These are phyloP conservation scores for Nitzschia sp. DNA, from an alignment of 108 stramenopile genomes.

Conservation along the genomic window DNA sequence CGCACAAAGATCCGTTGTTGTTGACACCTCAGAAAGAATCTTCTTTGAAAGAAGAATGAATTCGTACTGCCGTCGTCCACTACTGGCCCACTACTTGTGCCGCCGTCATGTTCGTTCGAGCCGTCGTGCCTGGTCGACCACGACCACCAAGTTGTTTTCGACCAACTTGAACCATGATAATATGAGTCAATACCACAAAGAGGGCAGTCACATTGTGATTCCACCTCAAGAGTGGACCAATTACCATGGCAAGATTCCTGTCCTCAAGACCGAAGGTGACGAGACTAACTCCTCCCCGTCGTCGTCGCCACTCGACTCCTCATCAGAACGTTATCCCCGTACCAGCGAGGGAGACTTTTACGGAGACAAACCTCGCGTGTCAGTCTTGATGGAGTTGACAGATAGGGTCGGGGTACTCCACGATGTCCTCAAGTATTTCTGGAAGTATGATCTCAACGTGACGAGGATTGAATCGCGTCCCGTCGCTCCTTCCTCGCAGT, in stretches of 20 bases:
- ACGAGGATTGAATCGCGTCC: slow-evolving; percentile 90
- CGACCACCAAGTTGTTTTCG: neutral
- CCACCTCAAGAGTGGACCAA: slow-evolving; percentile 16
- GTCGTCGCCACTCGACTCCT: neutral
- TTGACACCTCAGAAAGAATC: too few relatives aligned
- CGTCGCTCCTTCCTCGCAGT: neutral
- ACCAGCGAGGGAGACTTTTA: neutral
- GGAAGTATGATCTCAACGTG: slow-evolving; percentile 93
- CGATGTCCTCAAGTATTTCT: slow-evolving; percentile 86
- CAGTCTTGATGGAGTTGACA: slow-evolving; percentile 83
- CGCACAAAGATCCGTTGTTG: too few relatives aligned
- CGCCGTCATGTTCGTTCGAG: too few relatives aligned
- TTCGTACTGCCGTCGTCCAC: too few relatives aligned
- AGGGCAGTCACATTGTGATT: neutral
- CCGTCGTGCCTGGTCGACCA: too few relatives aligned
- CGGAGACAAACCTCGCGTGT: slow-evolving; percentile 23
- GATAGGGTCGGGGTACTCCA: slow-evolving; percentile 89
- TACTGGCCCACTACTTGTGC: too few relatives aligned
- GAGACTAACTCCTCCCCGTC: neutral
- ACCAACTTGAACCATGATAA: slow-evolving; percentile 11
- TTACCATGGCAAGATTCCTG: slow-evolving; percentile 25
- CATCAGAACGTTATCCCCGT: neutral
- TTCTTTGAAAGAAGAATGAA: too few relatives aligned
- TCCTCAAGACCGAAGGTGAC: neutral
- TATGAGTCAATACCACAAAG: slow-evolving; percentile 5